These are phyloP conservation scores for Pseudopithomyces maydicus DNA, from an alignment of 2,329 filamentous ascomycete species.

Conservation along the genomic window DNA sequence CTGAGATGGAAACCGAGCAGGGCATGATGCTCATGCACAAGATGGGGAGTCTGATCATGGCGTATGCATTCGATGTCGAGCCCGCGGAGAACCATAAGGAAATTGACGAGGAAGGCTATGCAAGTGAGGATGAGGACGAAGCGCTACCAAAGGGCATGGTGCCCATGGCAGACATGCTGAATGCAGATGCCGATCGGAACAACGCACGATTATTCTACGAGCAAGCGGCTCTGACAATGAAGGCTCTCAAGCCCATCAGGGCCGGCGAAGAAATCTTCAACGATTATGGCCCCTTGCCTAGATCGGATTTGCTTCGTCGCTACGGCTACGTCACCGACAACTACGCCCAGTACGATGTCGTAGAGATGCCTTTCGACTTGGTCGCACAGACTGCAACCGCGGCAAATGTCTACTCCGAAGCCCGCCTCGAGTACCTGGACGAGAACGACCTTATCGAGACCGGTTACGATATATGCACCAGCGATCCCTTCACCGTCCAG, in stretches of 20 bases:
- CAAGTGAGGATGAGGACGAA: conserved; percentile 54
- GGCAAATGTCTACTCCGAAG: conserved; percentile 18
- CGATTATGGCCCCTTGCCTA: conserved; percentile 84
- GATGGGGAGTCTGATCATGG: conserved; percentile 90
- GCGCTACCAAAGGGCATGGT: conserved; percentile 78
- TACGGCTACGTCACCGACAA: conserved; percentile 86
- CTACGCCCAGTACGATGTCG: conserved; percentile 80
- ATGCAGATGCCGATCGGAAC: conserved; percentile 81
- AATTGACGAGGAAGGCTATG: conserved; percentile 60
- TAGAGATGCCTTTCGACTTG: conserved; percentile 71
- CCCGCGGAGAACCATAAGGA: conserved; percentile 52
- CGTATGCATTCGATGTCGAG: conserved; percentile 86
- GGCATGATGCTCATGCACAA: conserved; percentile 68
- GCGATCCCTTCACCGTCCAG: conserved; percentile 37
- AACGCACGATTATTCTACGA: conserved; percentile 72
- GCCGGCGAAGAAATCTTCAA: conserved; percentile 81
- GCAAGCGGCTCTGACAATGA: conserved; percentile 68
- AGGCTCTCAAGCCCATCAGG: conserved; percentile 69
- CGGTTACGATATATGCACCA: conserved; percentile 63
- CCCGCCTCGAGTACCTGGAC: conserved; percentile 60
- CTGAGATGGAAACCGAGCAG: conserved; percentile 52
- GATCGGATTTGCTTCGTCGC: conserved; percentile 78
- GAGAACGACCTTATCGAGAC: conserved; percentile 72
- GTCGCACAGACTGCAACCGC: conserved; percentile 46
- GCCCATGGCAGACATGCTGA: conserved; percentile 86